phyloP scores from a whole-genome alignment of 2,329 filamentous ascomycete species.

The Cryphonectria naterciae region DNA sequence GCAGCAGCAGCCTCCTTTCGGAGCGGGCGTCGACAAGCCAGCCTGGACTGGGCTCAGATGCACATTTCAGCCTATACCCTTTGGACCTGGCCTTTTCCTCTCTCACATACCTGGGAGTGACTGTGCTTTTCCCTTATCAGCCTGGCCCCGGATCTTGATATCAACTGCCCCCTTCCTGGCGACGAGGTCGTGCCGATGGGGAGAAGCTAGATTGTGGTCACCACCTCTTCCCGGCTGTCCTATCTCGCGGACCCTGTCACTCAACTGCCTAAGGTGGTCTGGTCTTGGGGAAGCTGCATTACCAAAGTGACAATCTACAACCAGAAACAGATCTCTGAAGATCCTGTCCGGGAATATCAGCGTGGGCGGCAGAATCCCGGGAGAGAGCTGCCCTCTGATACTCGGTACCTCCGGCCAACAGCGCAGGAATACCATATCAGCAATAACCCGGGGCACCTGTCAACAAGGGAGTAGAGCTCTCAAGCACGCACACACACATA shows the following conservation, averaged over 20 bases:
- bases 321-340: conserved; percentile 13
- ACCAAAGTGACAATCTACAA: conserved; percentile 18
- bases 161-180: not conserved
- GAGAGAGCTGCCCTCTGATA: conserved; percentile 15
- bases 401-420: conserved; percentile 16
- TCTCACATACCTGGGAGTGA: not conserved
- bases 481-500: not conserved
- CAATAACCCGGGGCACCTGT: not conserved
- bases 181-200: conserved; percentile 7
- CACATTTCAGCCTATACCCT: not conserved
- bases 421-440: conserved; percentile 13
- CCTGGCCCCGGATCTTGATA: not conserved
- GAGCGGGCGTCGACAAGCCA: not conserved
- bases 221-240: conserved; percentile 18
- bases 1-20: not conserved
- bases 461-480: not conserved
- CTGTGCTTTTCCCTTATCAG: conserved; percentile 19
- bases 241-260: conserved; percentile 27
- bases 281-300: conserved; percentile 21
- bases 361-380: conserved; percentile 13
- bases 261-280: conserved; percentile 28
- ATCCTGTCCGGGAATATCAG: conserved; percentile 27
- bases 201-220: conserved; percentile 6
- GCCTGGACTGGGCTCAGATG: not conserved
- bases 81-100: conserved; percentile 10